phyloP scores from a whole-genome alignment of 305 asterid species.

The Salvia sclarea region DNA sequence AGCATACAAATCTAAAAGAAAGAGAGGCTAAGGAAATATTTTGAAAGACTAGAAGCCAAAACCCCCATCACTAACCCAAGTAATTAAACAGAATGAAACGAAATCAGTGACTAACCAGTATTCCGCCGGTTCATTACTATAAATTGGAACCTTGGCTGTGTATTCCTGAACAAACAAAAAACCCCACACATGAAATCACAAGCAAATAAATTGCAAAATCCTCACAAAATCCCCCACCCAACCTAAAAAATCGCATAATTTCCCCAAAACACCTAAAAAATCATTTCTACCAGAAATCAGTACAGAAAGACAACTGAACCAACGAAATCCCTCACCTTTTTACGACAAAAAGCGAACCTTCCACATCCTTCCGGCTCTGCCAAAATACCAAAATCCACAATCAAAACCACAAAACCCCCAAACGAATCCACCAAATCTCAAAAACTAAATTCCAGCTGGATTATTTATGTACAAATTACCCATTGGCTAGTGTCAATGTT shows the following conservation, averaged over 20 bases:
- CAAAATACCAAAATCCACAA: constrained; percentile 25
- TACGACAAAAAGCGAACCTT: constrained; percentile 88
- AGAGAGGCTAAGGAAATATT: background rate
- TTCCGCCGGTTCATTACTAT: constrained; percentile 91
- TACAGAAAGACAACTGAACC: background rate
- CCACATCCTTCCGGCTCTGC: constrained; percentile 94
- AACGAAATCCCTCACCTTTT: constrained; percentile 54
- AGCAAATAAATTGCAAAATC: background rate
- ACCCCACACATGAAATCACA: background rate
- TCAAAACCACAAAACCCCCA: constrained; percentile 17
- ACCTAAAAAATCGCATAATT: constrained; percentile 7
- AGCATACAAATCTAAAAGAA: background rate
- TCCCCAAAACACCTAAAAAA: constrained; percentile 13
- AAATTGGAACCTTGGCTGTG: constrained; percentile 90
- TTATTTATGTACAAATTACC: constrained; percentile 41
- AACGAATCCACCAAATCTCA: constrained; percentile 3
- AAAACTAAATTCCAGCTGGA: background rate
- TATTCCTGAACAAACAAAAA: constrained; percentile 54
- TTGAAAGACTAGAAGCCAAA: constrained; percentile 5
- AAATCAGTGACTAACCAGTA: constrained; percentile 57
- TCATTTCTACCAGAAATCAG: constrained; percentile 11
- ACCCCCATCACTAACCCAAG: constrained; percentile 6
- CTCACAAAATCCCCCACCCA: background rate
- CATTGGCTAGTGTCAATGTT: constrained; percentile 80
- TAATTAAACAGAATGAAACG: background rate